Evolutionary conservation across 345 rosid genomes (phyloP).

Genomic region (Diplotaxis tenuifolia): DNA sequence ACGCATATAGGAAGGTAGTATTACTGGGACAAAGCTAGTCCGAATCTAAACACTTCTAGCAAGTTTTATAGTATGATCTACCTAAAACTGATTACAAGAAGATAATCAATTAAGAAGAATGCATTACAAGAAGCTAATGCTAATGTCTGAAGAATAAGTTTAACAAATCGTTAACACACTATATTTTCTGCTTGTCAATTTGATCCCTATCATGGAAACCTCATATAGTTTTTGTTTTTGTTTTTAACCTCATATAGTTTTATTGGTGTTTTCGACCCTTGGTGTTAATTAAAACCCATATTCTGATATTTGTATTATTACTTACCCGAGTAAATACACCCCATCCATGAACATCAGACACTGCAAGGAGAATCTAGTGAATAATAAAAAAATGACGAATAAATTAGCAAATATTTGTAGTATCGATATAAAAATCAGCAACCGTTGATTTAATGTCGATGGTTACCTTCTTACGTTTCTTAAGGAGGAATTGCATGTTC

Average conservation of each 20-base stretch:
- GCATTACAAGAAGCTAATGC: background rate
- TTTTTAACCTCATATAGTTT: too few relatives aligned
- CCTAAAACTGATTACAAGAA: background rate
- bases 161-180: background rate
- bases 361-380: constrained; percentile 71
- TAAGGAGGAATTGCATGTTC: constrained; percentile 79
- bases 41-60: background rate
- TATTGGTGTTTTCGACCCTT: background rate
- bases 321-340: constrained; percentile 87
- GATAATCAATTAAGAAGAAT: background rate
- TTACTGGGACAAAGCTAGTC: background rate
- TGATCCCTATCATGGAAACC: background rate
- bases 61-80: background rate
- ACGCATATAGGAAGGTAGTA: background rate
- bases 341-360: constrained; percentile 90
- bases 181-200: background rate
- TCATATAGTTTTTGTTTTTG: too few relatives aligned
- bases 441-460: background rate
- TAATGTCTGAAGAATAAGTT: background rate
- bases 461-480: constrained; percentile 76
- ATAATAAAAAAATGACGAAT: background rate
- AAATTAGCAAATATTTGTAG: background rate
- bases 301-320: background rate
- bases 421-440: background rate
- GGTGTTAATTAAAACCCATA: background rate